phyloP scores from a whole-genome alignment of 225 moss, liverwort and hornwort genomes.

The Marchantia polymorpha region DNA sequence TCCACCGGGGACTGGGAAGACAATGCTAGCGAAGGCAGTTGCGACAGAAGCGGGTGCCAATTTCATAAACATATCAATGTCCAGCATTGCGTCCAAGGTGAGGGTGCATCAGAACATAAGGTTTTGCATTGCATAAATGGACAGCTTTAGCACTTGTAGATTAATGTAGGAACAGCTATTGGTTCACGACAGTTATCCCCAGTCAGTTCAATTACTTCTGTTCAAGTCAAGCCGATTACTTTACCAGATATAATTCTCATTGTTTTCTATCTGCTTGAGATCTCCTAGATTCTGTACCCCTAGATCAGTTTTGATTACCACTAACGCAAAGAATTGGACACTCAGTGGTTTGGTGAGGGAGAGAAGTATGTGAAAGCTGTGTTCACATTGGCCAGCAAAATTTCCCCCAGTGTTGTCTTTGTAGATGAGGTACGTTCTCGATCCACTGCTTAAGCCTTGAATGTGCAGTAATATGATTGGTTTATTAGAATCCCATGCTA shows the following conservation, averaged over 20 bases:
- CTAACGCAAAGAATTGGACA: too few species aligned
- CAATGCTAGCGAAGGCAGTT: conserved; percentile 94
- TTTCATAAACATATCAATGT: conserved; percentile 98
- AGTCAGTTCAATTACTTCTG: too few species aligned
- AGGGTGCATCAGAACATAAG: neutral
- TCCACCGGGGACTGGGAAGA: conserved; percentile 95
- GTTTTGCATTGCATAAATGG: too few species aligned
- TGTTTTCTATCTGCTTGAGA: neutral
- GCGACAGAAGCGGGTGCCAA: conserved; percentile 99
- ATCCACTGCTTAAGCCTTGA: neutral
- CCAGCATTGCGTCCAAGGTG: conserved; percentile 98
- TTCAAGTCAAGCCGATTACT: too few species aligned
- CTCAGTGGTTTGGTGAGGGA: conserved; percentile 98
- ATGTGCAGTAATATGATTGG: neutral
- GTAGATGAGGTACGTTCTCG: conserved; percentile 70
- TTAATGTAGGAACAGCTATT: too few species aligned
- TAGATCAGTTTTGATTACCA: neutral
- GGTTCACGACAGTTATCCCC: too few species aligned
- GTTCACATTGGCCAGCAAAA: conserved; percentile 90
- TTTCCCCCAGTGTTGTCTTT: conserved; percentile 95
- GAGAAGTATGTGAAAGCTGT: conserved; percentile 95
- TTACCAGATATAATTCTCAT: neutral
- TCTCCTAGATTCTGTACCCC: too few species aligned
- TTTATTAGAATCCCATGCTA: neutral
- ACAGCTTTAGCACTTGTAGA: too few species aligned